Evolutionary conservation across 352 stramenopile genomes (phyloP), one percentile per base, ranked within the genome.

Genomic region (Phytophthora lateralis): DNA sequence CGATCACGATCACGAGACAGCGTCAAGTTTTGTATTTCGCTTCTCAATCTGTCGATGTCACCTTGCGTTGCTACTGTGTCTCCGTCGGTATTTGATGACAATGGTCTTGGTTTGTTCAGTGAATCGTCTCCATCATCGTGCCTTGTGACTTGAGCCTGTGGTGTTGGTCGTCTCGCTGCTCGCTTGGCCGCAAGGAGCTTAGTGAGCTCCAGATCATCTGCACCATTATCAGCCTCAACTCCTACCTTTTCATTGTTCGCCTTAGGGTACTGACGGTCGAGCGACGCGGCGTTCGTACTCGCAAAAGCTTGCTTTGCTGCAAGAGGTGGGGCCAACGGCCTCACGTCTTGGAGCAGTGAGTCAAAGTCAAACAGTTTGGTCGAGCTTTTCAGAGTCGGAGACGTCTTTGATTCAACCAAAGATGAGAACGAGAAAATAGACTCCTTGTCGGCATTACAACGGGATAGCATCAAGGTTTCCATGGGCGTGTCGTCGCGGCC

Each of bases 281-380:
- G 14, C 4, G 34, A 52, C 17, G 39, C 37, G 2, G 41, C n/a
- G 4, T 43, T 38, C 4, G 6, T 15, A 15, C 18, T 1, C 24
- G 18, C 6, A 21, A 3, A 43, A 37, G 14, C 21, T 43, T 65
- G 18, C 7, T 47, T 20, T 37, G 21, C 20, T 4, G 50, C 37
- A 21, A 10, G 20, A 6, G 21, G 21, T 30, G 12, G 27, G 0
- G 10, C 63, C 45, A 51, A 34, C 20, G 51, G 26, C 44, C 60
- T 44, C 10, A 43, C 26, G 15, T 71, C 49, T 49, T 67, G 49
- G 4, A 91, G 58, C 1, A 89, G 42, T n/a, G 75, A 82, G 9
- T 83, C 76, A 55, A 86, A 89, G 34, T 86, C 75, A 48, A 86
- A 90, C 11, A 90, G 48, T 11, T 48, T 67, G 3, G 48, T 24